Evolutionary conservation across 306 rosid species (phyloP).

Genomic region (Cucurbita argyrosperma): DNA sequence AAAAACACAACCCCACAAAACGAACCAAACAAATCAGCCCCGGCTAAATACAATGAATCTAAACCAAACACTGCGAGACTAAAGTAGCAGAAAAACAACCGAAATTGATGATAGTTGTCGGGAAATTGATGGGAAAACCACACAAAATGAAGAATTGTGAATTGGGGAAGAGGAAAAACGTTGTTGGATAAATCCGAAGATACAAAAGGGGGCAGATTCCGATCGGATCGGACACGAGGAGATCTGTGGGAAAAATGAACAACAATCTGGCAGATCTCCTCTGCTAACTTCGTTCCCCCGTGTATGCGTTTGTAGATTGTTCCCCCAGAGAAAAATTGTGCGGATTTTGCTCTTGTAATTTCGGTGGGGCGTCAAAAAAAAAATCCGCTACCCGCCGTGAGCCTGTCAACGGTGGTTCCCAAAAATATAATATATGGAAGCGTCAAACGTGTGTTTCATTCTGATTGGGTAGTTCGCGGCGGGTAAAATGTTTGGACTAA

Average conservation of each 20-base stretch:
- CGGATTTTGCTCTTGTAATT: neutral
- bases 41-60: neutral
- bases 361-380: neutral
- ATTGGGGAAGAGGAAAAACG: neutral
- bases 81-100: neutral
- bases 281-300: neutral
- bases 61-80: neutral
- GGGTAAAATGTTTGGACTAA: neutral
- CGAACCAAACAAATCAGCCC: neutral
- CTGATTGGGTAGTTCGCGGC: neutral
- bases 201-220: neutral
- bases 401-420: neutral
- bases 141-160: neutral
- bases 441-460: neutral
- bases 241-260: neutral
- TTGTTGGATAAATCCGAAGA: neutral
- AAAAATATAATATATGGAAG: neutral
- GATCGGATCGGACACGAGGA: slow-evolving; percentile 6
- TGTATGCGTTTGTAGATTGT: slow-evolving; percentile 1
- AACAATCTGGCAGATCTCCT: slow-evolving; percentile 8
- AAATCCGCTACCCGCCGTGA: neutral
- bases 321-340: neutral
- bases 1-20: neutral
- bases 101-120: neutral
- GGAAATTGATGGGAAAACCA: neutral